phyloP scores from a whole-genome alignment of 2,329 filamentous ascomycete genomes.

The Lachnellula suecica region DNA sequence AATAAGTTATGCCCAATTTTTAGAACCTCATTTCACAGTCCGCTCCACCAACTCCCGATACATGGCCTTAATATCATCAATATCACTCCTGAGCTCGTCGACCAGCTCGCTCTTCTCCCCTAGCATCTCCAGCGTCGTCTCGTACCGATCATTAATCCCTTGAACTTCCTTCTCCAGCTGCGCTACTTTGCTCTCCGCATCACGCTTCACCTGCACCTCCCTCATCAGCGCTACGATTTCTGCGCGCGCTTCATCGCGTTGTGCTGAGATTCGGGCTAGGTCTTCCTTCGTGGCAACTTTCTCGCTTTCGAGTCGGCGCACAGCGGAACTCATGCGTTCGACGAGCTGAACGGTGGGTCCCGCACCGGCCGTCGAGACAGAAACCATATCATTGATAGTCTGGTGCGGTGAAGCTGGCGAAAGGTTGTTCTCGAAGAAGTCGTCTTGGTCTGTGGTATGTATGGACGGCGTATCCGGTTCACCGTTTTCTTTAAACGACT shows the following conservation, averaged over 20 bases:
- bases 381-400: constrained; percentile 80
- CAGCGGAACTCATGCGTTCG: constrained; percentile 91
- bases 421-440: constrained; percentile 52
- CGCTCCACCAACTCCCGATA: constrained; percentile 90
- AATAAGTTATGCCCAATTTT: not conserved
- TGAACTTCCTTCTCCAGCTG: constrained; percentile 67
- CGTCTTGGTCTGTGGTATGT: constrained; percentile 38
- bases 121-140: constrained; percentile 89
- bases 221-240: constrained; percentile 91
- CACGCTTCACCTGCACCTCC: constrained; percentile 72
- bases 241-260: constrained; percentile 86
- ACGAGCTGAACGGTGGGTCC: constrained; percentile 94
- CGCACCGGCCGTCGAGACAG: constrained; percentile 83
- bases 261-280: constrained; percentile 72
- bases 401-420: constrained; percentile 62
- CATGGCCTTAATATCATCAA: constrained; percentile 92
- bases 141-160: constrained; percentile 74
- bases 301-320: constrained; percentile 87
- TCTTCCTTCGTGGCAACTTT: constrained; percentile 89
- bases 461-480: constrained; percentile 27
- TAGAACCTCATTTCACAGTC: constrained; percentile 62
- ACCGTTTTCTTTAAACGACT: constrained; percentile 24
- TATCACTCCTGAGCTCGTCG: constrained; percentile 85
- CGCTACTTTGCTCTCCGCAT: constrained; percentile 57
- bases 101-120: constrained; percentile 97